Evolutionary conservation across 306 rosid genomes (phyloP), one percentile per base, ranked within the genome.

Genomic region (Sindora glabra): DNA sequence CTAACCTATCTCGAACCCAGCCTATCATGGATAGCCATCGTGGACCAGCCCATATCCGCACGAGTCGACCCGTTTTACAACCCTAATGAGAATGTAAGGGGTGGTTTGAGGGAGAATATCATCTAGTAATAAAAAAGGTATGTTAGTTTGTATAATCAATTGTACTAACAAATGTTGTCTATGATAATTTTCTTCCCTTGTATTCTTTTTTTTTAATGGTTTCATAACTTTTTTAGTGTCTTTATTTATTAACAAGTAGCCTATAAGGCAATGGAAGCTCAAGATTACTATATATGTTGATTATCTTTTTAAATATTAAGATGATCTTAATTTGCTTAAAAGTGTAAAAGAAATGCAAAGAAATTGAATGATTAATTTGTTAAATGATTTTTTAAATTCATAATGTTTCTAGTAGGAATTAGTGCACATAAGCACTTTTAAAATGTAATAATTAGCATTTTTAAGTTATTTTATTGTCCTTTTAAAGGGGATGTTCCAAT

Each of bases 231-330:
- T 77, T 88, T 76, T 92, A 78, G 89, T 88, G 77, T 83, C 76
- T 10, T 92, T 83, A 83, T 86, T 92, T 88, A 78, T 82, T 84
- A 79, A 89, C 89, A 77, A 92, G 92, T 96, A 92, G 98, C 98
- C 98, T 62, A 92, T 92, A 96, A 78, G 85, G 81, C 98, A 92
- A 76, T 88, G 98, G 98, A 88, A 86, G 83, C 98, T 92, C 76
- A 92, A 86, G 89, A 92, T 92, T 47, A 92, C 98, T 70, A 96
- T 86, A 53, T 92, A 88, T 74, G 98, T 96, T 56, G 98, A 92
- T 60, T 86, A 89, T 71, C 98, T 92, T 68, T 96, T 88, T 40
- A 94, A 92, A 72, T 96, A 88, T 80, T 77, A 88, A 66, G 95
- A 88, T 74, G 83, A 74, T 56, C 90, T 92, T 50, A 94, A 88